Evolutionary conservation across 2,329 filamentous ascomycete species (phyloP), one percentile per base, ranked within the genome.

Genomic region (Cladorrhinum sp.): DNA sequence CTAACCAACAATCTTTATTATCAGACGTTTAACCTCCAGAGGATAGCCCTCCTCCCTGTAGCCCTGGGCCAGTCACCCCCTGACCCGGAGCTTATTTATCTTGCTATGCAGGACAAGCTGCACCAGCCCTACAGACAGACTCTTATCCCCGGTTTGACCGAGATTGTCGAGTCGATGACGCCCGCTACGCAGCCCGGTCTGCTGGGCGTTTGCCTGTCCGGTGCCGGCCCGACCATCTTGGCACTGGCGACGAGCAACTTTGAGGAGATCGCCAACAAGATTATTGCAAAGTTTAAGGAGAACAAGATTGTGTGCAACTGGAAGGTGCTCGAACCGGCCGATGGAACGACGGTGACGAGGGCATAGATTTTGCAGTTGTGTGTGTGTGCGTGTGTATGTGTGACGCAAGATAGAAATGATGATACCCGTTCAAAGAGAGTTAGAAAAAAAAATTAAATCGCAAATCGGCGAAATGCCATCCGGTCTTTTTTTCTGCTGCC

Each of bases 61-160:
- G 93, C 93, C 1, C 83, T 99, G 50, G 92, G 93, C 65, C 88
- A 92, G 73, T 93, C 90, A 7, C 93, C 95, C 9, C 93, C 93
- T 1, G 90, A 97, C 72, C 89, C 95, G 22, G 89, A 96, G 69
- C 89, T 96, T 75, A 99, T 99, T 74, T 96, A 96, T 78, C 87
- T 96, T 52, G 93, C 93, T 51, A 99, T 99, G 95, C 95, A 98
- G 78, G 95, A 99, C 79, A 96, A 93, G 77, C 86, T 99, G 63
- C 95, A 99, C 78, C 95, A 99, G 76, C 95, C 92, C 49, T 98
- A 99, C 79, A 89, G 95, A 57, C 89, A 95, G 76, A 89, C 85
- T 1, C 84, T 99, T 64, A 96, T 99, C 67, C 95, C 95, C 1
- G 95, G 93, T 0, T 82, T 99, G 60, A 89, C 90, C 16, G 90